Conservation (phyloP, 2,329 filamentous ascomycete species). For the Periconia macrospinosa region DNA sequence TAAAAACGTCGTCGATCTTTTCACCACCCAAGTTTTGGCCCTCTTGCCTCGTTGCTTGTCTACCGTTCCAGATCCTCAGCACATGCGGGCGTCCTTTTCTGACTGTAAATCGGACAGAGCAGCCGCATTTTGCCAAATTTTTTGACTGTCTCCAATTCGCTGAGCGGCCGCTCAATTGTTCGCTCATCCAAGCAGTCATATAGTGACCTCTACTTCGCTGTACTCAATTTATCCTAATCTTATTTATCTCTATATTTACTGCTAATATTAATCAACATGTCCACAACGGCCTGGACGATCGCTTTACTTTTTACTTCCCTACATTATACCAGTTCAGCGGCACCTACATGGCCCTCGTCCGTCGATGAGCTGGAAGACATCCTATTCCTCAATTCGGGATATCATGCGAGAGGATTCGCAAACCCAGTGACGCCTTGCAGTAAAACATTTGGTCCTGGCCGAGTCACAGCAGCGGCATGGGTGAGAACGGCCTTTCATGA, state of each 20-base stretch:
- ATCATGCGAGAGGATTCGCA: slow-evolving; percentile 59
- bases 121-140: neutral
- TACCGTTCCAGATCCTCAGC: neutral
- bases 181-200: neutral
- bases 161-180: neutral
- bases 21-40: neutral
- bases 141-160: too few relatives aligned
- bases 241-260: neutral
- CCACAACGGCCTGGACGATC: slow-evolving; percentile 6
- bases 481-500: slow-evolving; percentile 64
- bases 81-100: neutral
- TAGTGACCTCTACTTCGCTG: neutral
- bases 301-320: slow-evolving; percentile 10
- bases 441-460: slow-evolving; percentile 47
- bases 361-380: slow-evolving; percentile 67
- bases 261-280: slow-evolving; percentile 9
- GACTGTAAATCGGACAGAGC: neutral
- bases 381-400: slow-evolving; percentile 61
- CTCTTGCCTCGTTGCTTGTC: neutral
- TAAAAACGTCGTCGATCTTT: neutral
- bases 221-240: slow-evolving; percentile 1
- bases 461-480: slow-evolving; percentile 64
- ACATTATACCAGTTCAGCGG: slow-evolving; percentile 36
- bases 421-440: slow-evolving; percentile 61
- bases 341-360: slow-evolving; percentile 63